Evolutionary conservation across 2,329 filamentous ascomycete genomes (phyloP).

Genomic region (Fusarium sublunatum): DNA sequence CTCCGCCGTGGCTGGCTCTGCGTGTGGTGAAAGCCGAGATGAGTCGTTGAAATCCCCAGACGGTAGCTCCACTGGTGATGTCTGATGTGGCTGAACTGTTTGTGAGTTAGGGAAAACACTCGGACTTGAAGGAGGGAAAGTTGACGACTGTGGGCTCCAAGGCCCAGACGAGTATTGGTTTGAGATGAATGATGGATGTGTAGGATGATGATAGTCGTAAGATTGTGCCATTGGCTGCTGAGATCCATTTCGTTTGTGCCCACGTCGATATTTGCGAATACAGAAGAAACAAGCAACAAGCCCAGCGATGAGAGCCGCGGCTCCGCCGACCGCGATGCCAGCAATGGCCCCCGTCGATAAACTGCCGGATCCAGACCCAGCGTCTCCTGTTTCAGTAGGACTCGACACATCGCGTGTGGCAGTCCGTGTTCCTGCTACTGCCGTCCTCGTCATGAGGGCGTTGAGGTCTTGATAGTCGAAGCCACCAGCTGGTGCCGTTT

Average conservation of each 20-base stretch:
- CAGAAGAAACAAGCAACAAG: conserved; percentile 48
- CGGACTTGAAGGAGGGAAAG: conserved; percentile 35
- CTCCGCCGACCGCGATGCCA: conserved; percentile 57
- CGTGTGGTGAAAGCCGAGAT: conserved; percentile 28
- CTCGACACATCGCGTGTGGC: conserved; percentile 59
- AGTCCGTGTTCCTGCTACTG: conserved; percentile 58
- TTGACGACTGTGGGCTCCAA: conserved; percentile 45
- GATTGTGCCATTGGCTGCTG: conserved; percentile 43
- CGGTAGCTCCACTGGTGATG: conserved; percentile 48
- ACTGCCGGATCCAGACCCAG: conserved; percentile 30
- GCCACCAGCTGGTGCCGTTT: conserved; percentile 58
- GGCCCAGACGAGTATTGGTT: conserved; percentile 41
- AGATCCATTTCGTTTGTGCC: conserved; percentile 25
- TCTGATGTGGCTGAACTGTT: conserved; percentile 35
- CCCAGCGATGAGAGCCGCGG: conserved; percentile 45
- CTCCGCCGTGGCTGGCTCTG: conserved; percentile 26
- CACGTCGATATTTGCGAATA: conserved; percentile 44
- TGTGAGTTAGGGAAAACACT: conserved; percentile 32
- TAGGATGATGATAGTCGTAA: conserved; percentile 42
- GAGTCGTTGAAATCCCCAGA: conserved; percentile 26
- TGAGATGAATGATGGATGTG: conserved; percentile 35
- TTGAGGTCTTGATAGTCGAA: conserved; percentile 64
- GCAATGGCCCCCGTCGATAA: conserved; percentile 55
- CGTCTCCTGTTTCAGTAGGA: conserved; percentile 20
- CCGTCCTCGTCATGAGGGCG: conserved; percentile 64